phyloP scores from a whole-genome alignment of 2,329 filamentous ascomycete genomes.

The Monosporascus sp. region DNA sequence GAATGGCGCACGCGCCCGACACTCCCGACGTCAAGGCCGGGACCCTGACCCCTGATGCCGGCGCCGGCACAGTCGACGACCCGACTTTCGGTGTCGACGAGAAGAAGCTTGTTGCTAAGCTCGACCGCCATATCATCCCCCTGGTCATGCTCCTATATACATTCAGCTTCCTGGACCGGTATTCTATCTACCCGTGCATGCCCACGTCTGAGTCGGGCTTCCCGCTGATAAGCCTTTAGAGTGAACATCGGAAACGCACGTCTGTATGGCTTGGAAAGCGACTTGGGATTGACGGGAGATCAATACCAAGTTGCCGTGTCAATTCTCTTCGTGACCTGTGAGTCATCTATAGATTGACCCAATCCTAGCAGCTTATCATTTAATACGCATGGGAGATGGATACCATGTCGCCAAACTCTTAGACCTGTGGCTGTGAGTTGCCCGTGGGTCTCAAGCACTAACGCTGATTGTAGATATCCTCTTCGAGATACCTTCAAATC shows the following conservation, averaged over 20 bases:
- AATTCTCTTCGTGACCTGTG: conserved; percentile 61
- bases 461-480: conserved; percentile 29
- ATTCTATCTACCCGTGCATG: conserved; percentile 20
- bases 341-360: conserved; percentile 27
- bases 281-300: conserved; percentile 53
- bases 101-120: conserved; percentile 55
- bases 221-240: conserved; percentile 22
- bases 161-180: conserved; percentile 70
- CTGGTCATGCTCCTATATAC: conserved; percentile 66
- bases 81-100: conserved; percentile 32
- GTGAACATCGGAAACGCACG: conserved; percentile 71
- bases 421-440: too few relatives aligned
- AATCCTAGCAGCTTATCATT: not conserved
- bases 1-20: conserved; percentile 6
- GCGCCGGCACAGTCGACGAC: conserved; percentile 5
- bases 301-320: conserved; percentile 67
- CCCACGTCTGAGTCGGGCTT: conserved; percentile 1
- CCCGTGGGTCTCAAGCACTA: not conserved
- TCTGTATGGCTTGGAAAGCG: conserved; percentile 57
- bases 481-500: conserved; percentile 61
- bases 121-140: conserved; percentile 60
- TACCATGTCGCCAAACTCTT: too few relatives aligned
- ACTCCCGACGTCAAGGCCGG: conserved; percentile 14
- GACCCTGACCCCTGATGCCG: conserved; percentile 4
- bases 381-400: too few relatives aligned